A percentile compares a stretch with the other conserved stretches of the same genome.
phyloP scores from a whole-genome alignment of 306 rosid species.

The Pyrus bretschneideri region DNA sequence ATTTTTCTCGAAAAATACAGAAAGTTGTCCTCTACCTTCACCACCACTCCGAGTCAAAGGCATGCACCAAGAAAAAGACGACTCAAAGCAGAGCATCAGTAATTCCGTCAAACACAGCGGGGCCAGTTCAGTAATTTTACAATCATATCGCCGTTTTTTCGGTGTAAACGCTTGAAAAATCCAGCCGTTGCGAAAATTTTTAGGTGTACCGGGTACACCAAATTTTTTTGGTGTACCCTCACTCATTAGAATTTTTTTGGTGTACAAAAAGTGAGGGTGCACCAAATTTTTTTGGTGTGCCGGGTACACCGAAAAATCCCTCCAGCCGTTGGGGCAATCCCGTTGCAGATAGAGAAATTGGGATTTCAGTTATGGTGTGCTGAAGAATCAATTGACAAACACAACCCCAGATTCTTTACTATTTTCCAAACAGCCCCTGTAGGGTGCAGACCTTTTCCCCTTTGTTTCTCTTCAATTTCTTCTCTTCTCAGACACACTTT shows the following conservation, averaged over 20 bases:
- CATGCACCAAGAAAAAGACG: neutral
- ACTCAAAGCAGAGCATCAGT: neutral
- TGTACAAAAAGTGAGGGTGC: too few species aligned
- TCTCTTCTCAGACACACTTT: neutral
- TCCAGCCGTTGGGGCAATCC: slow-evolving; percentile 41
- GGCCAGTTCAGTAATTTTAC: slow-evolving; percentile 31
- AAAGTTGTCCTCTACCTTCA: slow-evolving; percentile 3
- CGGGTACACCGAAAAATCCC: too few species aligned
- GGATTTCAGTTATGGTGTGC: slow-evolving; percentile 3
- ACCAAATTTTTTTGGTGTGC: too few species aligned
- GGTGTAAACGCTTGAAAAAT: slow-evolving; percentile 28
- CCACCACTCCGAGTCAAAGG: neutral
- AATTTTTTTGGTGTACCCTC: too few species aligned
- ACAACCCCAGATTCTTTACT: slow-evolving; percentile 11
- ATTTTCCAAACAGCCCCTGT: slow-evolving; percentile 28
- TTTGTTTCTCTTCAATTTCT: neutral
- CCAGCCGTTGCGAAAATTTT: slow-evolving; percentile 64
- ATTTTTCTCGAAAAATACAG: neutral
- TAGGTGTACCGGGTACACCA: too few species aligned
- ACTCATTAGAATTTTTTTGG: too few species aligned
- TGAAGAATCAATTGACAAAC: slow-evolving; percentile 22
- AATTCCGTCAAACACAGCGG: neutral
- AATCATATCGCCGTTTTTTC: neutral
- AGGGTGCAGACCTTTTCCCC: neutral
- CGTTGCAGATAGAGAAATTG: slow-evolving; percentile 26